phyloP scores from a whole-genome alignment of 2,329 filamentous ascomycete species.

The Cercospora zeina region DNA sequence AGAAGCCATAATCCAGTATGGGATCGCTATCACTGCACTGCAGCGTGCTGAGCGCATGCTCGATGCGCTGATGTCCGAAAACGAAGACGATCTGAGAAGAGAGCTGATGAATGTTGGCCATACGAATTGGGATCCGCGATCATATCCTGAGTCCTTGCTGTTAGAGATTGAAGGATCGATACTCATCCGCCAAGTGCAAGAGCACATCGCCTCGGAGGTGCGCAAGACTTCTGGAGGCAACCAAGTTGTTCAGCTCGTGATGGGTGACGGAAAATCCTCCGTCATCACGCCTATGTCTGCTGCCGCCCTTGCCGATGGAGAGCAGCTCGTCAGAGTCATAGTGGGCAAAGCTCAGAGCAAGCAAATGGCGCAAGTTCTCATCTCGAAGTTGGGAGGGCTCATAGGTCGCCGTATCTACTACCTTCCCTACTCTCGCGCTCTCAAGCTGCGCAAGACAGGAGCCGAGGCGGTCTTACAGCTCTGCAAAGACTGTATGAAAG shows the following conservation, averaged over 20 bases:
- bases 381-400: constrained; percentile 57
- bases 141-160: constrained; percentile 63
- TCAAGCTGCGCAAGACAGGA: constrained; percentile 39
- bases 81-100: constrained; percentile 38
- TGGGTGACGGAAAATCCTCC: constrained; percentile 70
- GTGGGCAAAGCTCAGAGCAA: constrained; percentile 58
- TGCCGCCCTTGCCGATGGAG: constrained; percentile 44
- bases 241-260: constrained; percentile 65
- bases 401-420: constrained; percentile 57
- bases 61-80: constrained; percentile 11
- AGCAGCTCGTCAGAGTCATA: constrained; percentile 54
- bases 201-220: constrained; percentile 62
- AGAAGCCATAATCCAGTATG: constrained; percentile 46
- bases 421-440: constrained; percentile 59
- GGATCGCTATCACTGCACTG: constrained; percentile 45
- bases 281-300: constrained; percentile 67
- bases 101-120: constrained; percentile 56
- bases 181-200: constrained; percentile 61
- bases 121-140: constrained; percentile 55
- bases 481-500: constrained; percentile 46
- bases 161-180: constrained; percentile 66
- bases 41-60: constrained; percentile 52
- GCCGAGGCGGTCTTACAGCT: constrained; percentile 43
- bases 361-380: constrained; percentile 59
- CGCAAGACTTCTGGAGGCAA: constrained; percentile 54